Evolutionary conservation across 2,329 filamentous ascomycete species (phyloP).

Genomic region (Fonsecaea pugnacius): DNA sequence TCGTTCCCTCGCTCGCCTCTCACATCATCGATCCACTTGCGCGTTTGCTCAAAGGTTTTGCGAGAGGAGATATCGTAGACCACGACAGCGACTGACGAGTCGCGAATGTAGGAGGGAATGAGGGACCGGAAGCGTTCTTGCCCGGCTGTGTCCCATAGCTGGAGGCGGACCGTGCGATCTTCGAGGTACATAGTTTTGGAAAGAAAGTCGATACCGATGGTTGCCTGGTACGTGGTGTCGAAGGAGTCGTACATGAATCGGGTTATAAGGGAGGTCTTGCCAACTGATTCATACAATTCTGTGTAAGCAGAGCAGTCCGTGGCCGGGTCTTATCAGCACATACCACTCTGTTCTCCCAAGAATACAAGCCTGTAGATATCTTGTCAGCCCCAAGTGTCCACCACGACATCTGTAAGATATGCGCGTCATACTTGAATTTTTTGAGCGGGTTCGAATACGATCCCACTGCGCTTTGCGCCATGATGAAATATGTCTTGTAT

Average conservation of each 20-base stretch:
- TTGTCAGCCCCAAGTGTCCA: constrained; percentile 37
- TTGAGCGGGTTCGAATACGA: constrained; percentile 99
- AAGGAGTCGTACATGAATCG: constrained; percentile 99
- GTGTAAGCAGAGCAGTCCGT: constrained; percentile 22
- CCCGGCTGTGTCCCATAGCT: constrained; percentile 97
- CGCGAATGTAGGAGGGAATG: constrained; percentile 97
- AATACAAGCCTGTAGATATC: constrained; percentile 77
- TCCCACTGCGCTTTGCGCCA: constrained; percentile 78
- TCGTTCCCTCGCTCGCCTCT: constrained; percentile 95
- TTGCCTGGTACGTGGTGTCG: constrained; percentile 99
- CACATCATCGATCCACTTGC: constrained; percentile 99
- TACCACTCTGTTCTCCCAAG: constrained; percentile 97
- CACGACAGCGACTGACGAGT: constrained; percentile 95
- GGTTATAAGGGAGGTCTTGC: constrained; percentile 97
- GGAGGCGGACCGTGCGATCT: constrained; percentile 93
- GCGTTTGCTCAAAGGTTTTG: constrained; percentile 97
- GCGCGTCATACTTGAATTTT: constrained; percentile 87
- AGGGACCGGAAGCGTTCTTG: constrained; percentile 96
- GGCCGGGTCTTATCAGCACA: constrained; percentile 39
- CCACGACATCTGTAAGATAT: neutral
- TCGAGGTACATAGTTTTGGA: constrained; percentile 99
- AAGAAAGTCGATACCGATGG: constrained; percentile 98
- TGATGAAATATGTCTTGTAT: constrained; percentile 53
- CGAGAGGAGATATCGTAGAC: constrained; percentile 98
- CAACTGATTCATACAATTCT: constrained; percentile 63